phyloP scores from a whole-genome alignment of 768 basidiomycete species.

The Kwoniella sp. region DNA sequence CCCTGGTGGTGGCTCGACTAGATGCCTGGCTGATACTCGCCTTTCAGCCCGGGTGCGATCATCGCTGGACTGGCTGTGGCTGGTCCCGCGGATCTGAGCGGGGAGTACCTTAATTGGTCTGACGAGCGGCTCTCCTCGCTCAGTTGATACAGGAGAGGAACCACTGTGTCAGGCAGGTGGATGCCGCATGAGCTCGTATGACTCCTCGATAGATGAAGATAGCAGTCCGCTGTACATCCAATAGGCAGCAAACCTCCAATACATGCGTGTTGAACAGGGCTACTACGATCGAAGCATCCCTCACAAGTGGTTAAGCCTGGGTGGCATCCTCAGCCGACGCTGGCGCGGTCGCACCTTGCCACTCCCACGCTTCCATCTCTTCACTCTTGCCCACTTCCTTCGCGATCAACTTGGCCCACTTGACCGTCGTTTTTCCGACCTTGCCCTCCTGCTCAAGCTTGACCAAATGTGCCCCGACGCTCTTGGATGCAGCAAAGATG shows the following conservation, averaged over 20 bases:
- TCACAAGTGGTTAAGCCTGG: no score
- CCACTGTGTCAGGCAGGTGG: no score
- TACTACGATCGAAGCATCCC: no score
- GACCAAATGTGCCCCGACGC: constrained; percentile 24
- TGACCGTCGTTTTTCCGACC: constrained; percentile 14
- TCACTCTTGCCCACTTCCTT: constrained; percentile 18
- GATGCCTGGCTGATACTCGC: background rate
- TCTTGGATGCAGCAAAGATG: constrained; percentile 20
- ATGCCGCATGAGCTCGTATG: no score
- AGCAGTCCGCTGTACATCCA: no score
- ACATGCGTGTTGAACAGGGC: no score
- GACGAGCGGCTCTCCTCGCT: constrained; percentile 53
- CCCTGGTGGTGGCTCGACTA: background rate
- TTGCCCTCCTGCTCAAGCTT: constrained; percentile 38
- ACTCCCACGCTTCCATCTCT: constrained; percentile 30
- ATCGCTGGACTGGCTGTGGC: constrained; percentile 69
- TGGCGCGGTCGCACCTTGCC: no score
- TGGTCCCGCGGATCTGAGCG: constrained; percentile 63
- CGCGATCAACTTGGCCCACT: constrained; percentile 20
- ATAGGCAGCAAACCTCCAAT: no score
- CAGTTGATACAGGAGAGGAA: background rate
- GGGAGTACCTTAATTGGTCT: constrained; percentile 78
- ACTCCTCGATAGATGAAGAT: no score
- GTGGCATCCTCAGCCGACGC: no score
- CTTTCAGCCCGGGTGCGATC: constrained; percentile 50